These are phyloP conservation scores for Silene conica DNA, from an alignment of 148 eudicot genomes.

Conservation along the genomic window DNA sequence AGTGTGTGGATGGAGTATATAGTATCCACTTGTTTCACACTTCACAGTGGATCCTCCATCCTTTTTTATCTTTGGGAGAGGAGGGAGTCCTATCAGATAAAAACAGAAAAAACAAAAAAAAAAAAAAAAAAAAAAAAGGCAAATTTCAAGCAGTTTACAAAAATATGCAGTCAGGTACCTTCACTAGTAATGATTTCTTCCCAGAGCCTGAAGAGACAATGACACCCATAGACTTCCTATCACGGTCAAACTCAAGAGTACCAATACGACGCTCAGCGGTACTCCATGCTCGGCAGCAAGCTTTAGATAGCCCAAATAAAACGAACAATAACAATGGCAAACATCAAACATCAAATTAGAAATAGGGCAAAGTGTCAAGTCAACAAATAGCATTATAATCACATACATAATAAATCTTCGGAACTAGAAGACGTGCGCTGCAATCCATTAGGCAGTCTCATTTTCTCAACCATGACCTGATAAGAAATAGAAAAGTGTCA, in stretches of 20 bases:
- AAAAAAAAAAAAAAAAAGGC: constrained; percentile 2
- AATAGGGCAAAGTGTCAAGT: background rate
- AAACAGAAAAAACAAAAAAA: constrained; percentile 4
- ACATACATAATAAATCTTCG: constrained; percentile 40
- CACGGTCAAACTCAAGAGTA: constrained; percentile 79
- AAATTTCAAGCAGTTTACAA: constrained; percentile 7
- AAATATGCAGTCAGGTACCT: constrained; percentile 34
- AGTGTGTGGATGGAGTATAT: too few species aligned
- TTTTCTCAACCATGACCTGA: constrained; percentile 76
- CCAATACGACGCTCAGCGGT: constrained; percentile 46
- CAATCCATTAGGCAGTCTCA: constrained; percentile 60
- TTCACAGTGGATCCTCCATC: background rate
- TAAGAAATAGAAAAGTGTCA: constrained; percentile 8
- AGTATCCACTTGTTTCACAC: background rate
- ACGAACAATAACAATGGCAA: constrained; percentile 8
- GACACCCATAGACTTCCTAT: constrained; percentile 82
- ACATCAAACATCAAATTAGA: constrained; percentile 11
- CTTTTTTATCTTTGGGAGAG: too few species aligned
- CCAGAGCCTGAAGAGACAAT: constrained; percentile 52
- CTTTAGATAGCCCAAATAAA: constrained; percentile 28
- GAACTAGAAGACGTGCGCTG: constrained; percentile 30
- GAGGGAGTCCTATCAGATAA: background rate
- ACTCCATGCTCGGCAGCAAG: constrained; percentile 58
- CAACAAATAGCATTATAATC: background rate
- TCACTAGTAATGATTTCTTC: constrained; percentile 55